These are phyloP conservation scores for Alternaria sp. DNA, from an alignment of 2,329 filamentous ascomycete genomes.

Conservation along the genomic window DNA sequence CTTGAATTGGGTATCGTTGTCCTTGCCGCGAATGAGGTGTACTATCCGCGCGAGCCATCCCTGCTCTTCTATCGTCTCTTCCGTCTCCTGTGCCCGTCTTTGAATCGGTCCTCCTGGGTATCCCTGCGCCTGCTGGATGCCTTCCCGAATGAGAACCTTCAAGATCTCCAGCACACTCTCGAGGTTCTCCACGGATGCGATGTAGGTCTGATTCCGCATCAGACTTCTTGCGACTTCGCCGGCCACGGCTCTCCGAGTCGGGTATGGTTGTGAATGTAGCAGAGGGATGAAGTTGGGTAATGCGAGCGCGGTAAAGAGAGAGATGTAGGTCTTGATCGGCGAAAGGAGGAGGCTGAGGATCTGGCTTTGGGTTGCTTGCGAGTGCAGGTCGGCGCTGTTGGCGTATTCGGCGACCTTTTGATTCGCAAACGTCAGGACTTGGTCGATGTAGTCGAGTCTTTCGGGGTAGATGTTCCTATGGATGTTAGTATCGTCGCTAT, in stretches of 20 bases:
- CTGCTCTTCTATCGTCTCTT: slow-evolving; percentile 97
- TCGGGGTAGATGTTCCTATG: slow-evolving; percentile 86
- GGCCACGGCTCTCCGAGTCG: slow-evolving; percentile 87
- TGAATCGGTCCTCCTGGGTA: slow-evolving; percentile 81
- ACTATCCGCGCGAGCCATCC: slow-evolving; percentile 94
- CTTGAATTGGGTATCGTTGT: slow-evolving; percentile 94
- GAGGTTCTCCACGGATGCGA: slow-evolving; percentile 78
- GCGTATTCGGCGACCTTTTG: slow-evolving; percentile 86
- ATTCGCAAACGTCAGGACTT: slow-evolving; percentile 87
- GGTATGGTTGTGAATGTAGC: slow-evolving; percentile 89
- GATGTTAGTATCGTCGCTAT: slow-evolving; percentile 29
- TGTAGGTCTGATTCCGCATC: slow-evolving; percentile 80
- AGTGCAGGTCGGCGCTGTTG: slow-evolving; percentile 95
- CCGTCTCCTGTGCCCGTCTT: slow-evolving; percentile 81
- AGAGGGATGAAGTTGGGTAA: slow-evolving; percentile 91
- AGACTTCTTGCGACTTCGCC: slow-evolving; percentile 84
- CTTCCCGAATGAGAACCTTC: slow-evolving; percentile 92
- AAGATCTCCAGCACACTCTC: slow-evolving; percentile 89
- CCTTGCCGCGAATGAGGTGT: slow-evolving; percentile 79
- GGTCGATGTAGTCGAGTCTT: slow-evolving; percentile 90
- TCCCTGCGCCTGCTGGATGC: slow-evolving; percentile 77
- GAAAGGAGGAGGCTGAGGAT: slow-evolving; percentile 89
- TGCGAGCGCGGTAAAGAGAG: slow-evolving; percentile 93
- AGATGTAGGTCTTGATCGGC: slow-evolving; percentile 86
- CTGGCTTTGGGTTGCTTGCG: slow-evolving; percentile 83